Evolutionary conservation across 1,284 basidiomycete genomes (phyloP).

Genomic region (Anthracocystis walkeri): DNA sequence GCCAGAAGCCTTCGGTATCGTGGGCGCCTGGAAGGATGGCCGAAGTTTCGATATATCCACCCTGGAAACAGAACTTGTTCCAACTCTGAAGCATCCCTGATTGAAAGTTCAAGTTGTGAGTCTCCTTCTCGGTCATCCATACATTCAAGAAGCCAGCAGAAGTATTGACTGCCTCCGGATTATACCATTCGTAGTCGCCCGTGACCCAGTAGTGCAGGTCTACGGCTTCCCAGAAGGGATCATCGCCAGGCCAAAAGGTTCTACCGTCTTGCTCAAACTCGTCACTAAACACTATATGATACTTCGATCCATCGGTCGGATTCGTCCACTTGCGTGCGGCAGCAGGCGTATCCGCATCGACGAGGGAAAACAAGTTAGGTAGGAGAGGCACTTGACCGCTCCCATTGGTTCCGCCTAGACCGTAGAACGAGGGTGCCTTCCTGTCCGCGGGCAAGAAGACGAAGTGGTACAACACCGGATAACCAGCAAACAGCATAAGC

Average conservation of each 20-base stretch:
- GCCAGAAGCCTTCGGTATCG: conserved; percentile 71
- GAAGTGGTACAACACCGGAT: conserved; percentile 53
- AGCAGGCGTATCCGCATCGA: conserved; percentile 49
- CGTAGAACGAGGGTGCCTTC: conserved; percentile 64
- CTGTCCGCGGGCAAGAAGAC: background rate
- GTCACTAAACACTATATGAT: conserved; percentile 76
- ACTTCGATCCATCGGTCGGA: conserved; percentile 20
- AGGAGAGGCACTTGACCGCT: conserved; percentile 48
- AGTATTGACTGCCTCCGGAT: conserved; percentile 58
- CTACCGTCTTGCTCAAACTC: conserved; percentile 80
- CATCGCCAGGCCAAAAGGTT: conserved; percentile 70
- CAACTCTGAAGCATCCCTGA: conserved; percentile 63
- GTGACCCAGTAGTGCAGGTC: conserved; percentile 55
- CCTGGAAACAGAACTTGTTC: conserved; percentile 67
- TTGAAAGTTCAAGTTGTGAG: conserved; percentile 62
- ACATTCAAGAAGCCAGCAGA: conserved; percentile 52
- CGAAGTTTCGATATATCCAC: conserved; percentile 56
- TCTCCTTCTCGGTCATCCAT: conserved; percentile 40
- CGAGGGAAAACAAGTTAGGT: conserved; percentile 41
- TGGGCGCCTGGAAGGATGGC: conserved; percentile 50
- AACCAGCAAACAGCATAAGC: conserved; percentile 65
- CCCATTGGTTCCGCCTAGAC: conserved; percentile 76
- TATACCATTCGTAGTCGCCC: conserved; percentile 67
- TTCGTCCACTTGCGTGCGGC: conserved; percentile 22
- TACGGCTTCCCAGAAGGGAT: conserved; percentile 64